Base-by-base conservation (phyloP, 495 filamentous ascomycete genomes). In the Penicillium crystallinum region DNA sequence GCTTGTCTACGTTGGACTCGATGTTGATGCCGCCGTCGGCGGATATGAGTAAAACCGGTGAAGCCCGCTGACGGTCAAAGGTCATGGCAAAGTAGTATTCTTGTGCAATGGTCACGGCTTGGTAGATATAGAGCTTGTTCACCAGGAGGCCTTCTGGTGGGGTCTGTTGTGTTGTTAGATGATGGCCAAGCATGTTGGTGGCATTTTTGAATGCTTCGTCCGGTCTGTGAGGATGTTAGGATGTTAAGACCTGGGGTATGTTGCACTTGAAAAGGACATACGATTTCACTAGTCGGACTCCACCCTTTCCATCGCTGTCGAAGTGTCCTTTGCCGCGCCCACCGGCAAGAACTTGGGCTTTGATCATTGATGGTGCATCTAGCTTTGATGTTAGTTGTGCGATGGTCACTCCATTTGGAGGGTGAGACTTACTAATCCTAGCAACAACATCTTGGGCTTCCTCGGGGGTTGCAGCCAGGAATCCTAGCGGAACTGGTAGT, bases 71-170 rank as follows among this genome's bases (percentile, higher is more conserved):
- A 19, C 70, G 65, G 22, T 73, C 69, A 29, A 73, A 62, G 1
- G 65, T 69, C 3, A 73, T 35, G 1, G 69, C 59, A 4, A 72
- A 15, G 39, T 73, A 70, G 43, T 56, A 71, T 37, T 72, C 65
- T 6, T 70, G 54, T 0, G 54, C 49, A 1, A 65, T 38, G 11
- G 62, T 53, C 0, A 70, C 55, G 0, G 62, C 49, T 56, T 69
- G 59, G 50, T 63, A 65, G 25, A 73, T 63, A 50, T 70, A 68
- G 5, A 73, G 46, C 25, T 70, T 67, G 0, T 67, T 57, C 18
- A 71, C 67, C 2, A 56, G 46, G 0, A 71, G 64, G 8, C 67
- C 67, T 4, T 53, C 44, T 1, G 57, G 46, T 5, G 66, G 58
- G 0, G 67, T 71, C 55, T 71, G 67, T 1, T 61, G 61, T 8